A percentile compares a stretch with the other conserved stretches of the same genome.
Conservation (phyloP, 1,284 basidiomycete species). For the Cronartium quercuum region DNA sequence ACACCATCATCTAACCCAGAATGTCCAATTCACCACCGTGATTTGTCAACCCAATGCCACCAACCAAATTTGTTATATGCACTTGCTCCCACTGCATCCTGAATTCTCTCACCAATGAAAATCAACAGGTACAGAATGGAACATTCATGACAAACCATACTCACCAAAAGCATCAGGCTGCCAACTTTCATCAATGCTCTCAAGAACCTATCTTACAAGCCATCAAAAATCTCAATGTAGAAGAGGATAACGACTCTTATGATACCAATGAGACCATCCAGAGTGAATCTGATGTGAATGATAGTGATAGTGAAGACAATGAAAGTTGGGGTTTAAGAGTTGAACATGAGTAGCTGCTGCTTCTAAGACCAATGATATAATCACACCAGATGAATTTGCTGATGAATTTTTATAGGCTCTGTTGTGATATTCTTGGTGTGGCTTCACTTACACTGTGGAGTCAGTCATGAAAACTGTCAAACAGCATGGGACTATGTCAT, state of each 20-base stretch:
- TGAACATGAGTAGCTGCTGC: neutral
- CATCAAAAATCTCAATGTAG: neutral
- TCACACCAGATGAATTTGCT: neutral
- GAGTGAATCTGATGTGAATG: neutral
- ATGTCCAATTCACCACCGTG: too few species aligned
- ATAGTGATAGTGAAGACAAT: neutral
- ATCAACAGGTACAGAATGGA: neutral
- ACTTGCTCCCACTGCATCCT: neutral
- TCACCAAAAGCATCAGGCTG: neutral
- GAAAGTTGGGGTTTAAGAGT: neutral
- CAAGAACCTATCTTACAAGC: neutral
- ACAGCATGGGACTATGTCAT: neutral
- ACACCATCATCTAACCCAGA: neutral
- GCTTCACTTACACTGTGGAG: neutral
- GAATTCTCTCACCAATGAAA: neutral
- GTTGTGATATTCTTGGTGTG: neutral
- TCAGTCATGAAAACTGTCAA: neutral
- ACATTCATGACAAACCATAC: neutral
- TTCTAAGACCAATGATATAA: neutral
- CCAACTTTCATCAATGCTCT: neutral
- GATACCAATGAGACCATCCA: neutral
- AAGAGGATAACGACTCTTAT: neutral
- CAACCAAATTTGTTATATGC: neutral
- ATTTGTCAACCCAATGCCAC: neutral
- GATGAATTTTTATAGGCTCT: neutral